These are phyloP conservation scores for Xerocomus spinulosus DNA, from an alignment of 768 basidiomycete genomes.

Conservation along the genomic window DNA sequence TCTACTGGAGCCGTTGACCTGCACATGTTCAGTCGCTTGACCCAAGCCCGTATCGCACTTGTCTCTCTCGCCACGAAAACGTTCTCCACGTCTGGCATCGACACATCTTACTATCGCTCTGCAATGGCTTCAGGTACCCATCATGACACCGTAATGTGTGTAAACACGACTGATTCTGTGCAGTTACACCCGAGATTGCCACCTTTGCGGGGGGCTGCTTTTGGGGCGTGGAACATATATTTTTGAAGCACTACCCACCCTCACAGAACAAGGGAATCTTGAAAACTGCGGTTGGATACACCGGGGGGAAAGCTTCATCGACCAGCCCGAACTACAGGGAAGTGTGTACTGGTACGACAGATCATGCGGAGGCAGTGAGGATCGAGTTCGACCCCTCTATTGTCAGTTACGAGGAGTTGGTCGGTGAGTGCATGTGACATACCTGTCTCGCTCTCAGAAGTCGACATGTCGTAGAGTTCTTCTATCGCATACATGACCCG, in stretches of 20 bases:
- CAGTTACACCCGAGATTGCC: slow-evolving; percentile 39
- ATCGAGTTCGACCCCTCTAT: slow-evolving; percentile 81
- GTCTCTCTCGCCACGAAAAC: slow-evolving; percentile 20
- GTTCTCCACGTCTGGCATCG: slow-evolving; percentile 22
- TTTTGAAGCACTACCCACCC: slow-evolving; percentile 72
- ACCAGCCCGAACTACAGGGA: slow-evolving; percentile 61
- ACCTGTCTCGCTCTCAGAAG: neutral
- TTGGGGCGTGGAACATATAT: slow-evolving; percentile 86
- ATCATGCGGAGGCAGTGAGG: slow-evolving; percentile 84
- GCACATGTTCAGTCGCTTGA: slow-evolving; percentile 26
- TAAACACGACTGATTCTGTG: slow-evolving; percentile 8
- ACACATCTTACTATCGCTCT: slow-evolving; percentile 38
- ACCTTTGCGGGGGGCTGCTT: slow-evolving; percentile 64
- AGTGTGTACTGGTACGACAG: slow-evolving; percentile 78
- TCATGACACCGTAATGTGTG: neutral
- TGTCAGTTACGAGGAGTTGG: slow-evolving; percentile 80
- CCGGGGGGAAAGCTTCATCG: slow-evolving; percentile 56
- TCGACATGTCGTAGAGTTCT: slow-evolving; percentile 59
- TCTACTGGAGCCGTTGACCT: neutral
- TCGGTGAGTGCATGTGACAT: slow-evolving; percentile 51
- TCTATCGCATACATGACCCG: slow-evolving; percentile 92
- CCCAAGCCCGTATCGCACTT: slow-evolving; percentile 18
- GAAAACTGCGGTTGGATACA: slow-evolving; percentile 75
- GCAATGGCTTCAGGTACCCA: slow-evolving; percentile 34
- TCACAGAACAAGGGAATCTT: slow-evolving; percentile 68